These are phyloP conservation scores for Marasmius fiardii DNA, from an alignment of 1,284 basidiomycete species.

Conservation along the genomic window DNA sequence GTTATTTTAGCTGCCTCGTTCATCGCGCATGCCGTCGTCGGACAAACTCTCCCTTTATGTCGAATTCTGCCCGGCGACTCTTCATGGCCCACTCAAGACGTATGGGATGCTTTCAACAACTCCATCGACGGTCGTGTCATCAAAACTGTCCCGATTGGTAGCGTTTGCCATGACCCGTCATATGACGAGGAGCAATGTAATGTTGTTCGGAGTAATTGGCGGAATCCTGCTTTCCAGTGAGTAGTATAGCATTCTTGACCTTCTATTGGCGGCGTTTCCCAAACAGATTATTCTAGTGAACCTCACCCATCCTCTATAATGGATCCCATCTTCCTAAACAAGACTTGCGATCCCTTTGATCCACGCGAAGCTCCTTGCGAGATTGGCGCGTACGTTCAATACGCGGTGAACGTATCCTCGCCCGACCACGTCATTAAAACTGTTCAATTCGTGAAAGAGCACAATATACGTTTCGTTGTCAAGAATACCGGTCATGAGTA, in stretches of 20 bases:
- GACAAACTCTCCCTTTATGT: not conserved
- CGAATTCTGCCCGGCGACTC: conserved; percentile 13
- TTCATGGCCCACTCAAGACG: conserved; percentile 17
- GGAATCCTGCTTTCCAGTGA: not conserved
- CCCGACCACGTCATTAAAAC: conserved; percentile 18
- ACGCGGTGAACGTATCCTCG: conserved; percentile 20
- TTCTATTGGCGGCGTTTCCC: not conserved
- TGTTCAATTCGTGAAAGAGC: conserved; percentile 17
- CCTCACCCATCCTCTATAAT: conserved; percentile 15
- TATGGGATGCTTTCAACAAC: conserved; percentile 22
- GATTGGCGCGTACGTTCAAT: conserved; percentile 21
- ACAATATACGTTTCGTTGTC: conserved; percentile 22
- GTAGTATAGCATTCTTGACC: not conserved
- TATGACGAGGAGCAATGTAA: conserved; percentile 12
- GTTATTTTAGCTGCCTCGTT: too few species aligned
- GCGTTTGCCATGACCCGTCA: conserved; percentile 17
- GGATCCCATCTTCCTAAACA: conserved; percentile 17
- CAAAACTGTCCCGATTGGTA: conserved; percentile 20
- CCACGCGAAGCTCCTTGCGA: conserved; percentile 14
- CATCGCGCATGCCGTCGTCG: too few species aligned
- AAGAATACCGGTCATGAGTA: conserved; percentile 24
- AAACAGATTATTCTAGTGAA: not conserved
- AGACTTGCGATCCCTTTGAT: conserved; percentile 22
- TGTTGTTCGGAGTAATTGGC: conserved; percentile 1
- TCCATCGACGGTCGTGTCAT: conserved; percentile 20